Evolutionary conservation across 2,329 filamentous ascomycete species (phyloP).

Genomic region (Hypoxylon sp.): DNA sequence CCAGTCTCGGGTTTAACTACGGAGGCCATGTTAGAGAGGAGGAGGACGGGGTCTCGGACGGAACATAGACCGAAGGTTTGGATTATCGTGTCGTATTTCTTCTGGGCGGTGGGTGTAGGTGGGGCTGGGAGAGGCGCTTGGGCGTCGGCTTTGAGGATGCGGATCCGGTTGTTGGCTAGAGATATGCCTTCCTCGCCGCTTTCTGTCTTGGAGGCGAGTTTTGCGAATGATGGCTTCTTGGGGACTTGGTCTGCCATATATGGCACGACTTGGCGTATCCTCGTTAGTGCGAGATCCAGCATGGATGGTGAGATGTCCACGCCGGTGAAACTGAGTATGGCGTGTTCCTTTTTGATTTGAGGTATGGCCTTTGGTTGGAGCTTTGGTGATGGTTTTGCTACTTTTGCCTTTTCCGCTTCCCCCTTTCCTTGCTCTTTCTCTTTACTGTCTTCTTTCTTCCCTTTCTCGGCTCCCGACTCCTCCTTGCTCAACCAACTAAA

Average conservation of each 20-base stretch:
- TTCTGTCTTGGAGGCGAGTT: conserved; percentile 43
- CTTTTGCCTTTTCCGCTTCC: not conserved
- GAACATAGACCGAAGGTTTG: conserved; percentile 77
- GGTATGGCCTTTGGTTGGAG: conserved; percentile 16
- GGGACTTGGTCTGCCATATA: conserved; percentile 60
- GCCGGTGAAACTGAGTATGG: conserved; percentile 71
- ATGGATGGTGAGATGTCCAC: conserved; percentile 74
- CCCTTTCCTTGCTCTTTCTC: conserved; percentile 35
- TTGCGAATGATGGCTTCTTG: conserved; percentile 51
- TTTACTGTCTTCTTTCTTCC: conserved; percentile 33
- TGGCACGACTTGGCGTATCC: conserved; percentile 63
- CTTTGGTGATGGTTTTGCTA: not conserved
- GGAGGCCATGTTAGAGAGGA: conserved; percentile 69
- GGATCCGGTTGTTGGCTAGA: conserved; percentile 61
- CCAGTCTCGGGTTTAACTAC: conserved; percentile 69
- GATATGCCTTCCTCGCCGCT: conserved; percentile 45
- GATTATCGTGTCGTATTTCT: conserved; percentile 73
- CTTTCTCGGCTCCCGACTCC: conserved; percentile 16
- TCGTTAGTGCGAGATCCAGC: conserved; percentile 70
- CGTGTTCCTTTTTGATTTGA: conserved; percentile 42
- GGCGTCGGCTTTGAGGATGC: conserved; percentile 66
- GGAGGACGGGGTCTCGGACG: conserved; percentile 68
- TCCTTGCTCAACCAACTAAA: conserved; percentile 26
- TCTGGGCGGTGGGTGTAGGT: conserved; percentile 56
- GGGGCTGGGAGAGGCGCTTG: conserved; percentile 60